phyloP scores from a whole-genome alignment of 2,329 filamentous ascomycete species.

The Diplodia seriata region DNA sequence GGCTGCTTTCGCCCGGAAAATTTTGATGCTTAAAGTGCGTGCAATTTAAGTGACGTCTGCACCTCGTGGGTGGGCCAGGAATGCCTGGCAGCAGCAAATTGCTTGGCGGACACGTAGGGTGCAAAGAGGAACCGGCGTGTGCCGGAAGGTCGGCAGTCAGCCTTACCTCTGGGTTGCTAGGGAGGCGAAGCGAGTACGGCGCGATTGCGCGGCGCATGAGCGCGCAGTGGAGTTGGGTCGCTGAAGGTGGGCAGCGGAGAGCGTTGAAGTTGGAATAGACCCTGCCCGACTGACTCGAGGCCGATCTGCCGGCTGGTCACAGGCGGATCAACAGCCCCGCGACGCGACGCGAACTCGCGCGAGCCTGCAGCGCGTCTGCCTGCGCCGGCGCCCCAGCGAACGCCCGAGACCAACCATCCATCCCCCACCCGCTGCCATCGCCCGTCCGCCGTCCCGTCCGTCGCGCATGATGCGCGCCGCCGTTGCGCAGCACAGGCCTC shows the following conservation, averaged over 20 bases:
- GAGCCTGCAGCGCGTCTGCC: neutral
- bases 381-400: neutral
- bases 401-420: neutral
- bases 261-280: constrained; percentile 1
- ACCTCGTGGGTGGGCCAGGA: neutral
- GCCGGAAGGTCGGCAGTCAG: constrained; percentile 1
- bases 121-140: neutral
- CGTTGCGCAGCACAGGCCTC: neutral
- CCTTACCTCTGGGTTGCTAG: neutral
- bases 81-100: neutral
- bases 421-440: no score
- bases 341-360: neutral
- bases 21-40: neutral
- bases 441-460: neutral
- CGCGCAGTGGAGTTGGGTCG: neutral
- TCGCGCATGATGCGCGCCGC: neutral
- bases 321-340: constrained; percentile 9
- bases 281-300: constrained; percentile 17
- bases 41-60: constrained; percentile 1
- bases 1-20: neutral
- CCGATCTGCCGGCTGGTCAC: constrained; percentile 12
- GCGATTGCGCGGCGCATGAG: constrained; percentile 2
- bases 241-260: neutral
- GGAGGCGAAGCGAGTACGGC: constrained; percentile 2
- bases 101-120: constrained; percentile 7